A percentile compares a stretch with the other conserved stretches of the same genome.
Conservation (phyloP, 2,329 filamentous ascomycete species). For the Parasarocladium wereldwijsianum region DNA sequence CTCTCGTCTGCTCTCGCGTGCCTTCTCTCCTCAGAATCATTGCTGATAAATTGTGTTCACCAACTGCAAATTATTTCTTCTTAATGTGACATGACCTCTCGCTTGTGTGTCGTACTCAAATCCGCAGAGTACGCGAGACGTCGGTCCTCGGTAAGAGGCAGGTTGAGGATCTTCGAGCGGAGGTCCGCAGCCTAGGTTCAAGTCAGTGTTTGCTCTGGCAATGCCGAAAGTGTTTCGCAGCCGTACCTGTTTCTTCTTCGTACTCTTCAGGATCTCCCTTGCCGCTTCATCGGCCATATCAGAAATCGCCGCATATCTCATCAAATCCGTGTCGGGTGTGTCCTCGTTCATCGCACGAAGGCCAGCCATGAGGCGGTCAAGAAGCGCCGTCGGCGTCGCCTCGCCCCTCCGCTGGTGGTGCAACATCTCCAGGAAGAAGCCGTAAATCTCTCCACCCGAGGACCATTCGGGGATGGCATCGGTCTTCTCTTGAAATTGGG, state of each 20-base stretch:
- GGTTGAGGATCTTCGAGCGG: conserved; percentile 30
- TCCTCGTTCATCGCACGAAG: conserved; percentile 38
- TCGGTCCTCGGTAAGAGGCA: conserved; percentile 60
- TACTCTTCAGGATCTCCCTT: conserved; percentile 41
- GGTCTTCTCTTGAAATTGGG: conserved; percentile 52
- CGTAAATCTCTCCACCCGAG: conserved; percentile 67
- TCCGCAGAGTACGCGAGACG: conserved; percentile 56
- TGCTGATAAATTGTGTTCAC: not conserved
- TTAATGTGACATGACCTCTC: conserved; percentile 40
- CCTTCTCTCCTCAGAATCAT: not conserved
- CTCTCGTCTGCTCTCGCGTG: too few species aligned
- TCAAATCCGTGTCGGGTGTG: conserved; percentile 31
- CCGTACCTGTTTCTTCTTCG: conserved; percentile 43
- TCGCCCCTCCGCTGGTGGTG: conserved; percentile 26
- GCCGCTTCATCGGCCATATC: conserved; percentile 71
- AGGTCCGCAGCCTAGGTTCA: conserved; percentile 20
- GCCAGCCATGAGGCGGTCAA: conserved; percentile 42
- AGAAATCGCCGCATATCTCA: conserved; percentile 52
- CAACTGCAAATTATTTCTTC: not conserved
- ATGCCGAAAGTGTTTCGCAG: not conserved
- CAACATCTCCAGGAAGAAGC: conserved; percentile 40
- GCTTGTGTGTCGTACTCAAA: conserved; percentile 55
- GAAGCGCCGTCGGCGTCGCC: conserved; percentile 24
- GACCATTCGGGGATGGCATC: conserved; percentile 58
- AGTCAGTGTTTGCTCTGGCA: conserved; percentile 8